phyloP scores from a whole-genome alignment of 1,139 yeast genomes.

The Kodamaea suecica region DNA sequence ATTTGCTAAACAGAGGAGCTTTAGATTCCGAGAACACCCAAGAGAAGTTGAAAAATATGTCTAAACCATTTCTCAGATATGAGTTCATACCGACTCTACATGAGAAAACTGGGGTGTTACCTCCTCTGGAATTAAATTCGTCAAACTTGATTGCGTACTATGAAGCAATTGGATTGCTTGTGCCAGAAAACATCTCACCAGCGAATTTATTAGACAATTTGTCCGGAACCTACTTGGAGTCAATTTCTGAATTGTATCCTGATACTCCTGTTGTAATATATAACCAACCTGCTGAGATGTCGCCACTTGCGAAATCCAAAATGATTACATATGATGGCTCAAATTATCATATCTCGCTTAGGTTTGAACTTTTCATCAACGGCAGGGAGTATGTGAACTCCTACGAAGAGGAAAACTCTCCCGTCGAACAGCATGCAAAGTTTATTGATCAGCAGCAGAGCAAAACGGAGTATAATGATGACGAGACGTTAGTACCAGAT shows the following conservation, averaged over 20 bases:
- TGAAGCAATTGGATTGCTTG: conserved; percentile 20
- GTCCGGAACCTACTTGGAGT: conserved; percentile 63
- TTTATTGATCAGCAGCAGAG: conserved; percentile 54
- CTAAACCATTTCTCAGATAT: conserved; percentile 30
- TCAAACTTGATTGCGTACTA: conserved; percentile 40
- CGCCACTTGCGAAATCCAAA: conserved; percentile 81
- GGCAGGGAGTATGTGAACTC: conserved; percentile 89
- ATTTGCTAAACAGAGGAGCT: conserved; percentile 10
- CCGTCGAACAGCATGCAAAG: conserved; percentile 61
- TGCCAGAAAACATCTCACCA: conserved; percentile 50
- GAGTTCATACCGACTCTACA: conserved; percentile 64
- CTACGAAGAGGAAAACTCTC: conserved; percentile 94
- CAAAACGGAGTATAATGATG: conserved; percentile 49
- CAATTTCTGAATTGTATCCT: conserved; percentile 38
- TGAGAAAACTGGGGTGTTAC: conserved; percentile 34
- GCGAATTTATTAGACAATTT: conserved; percentile 63
- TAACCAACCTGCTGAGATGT: conserved; percentile 80
- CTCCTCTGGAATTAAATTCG: conserved; percentile 41
- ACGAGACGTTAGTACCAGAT: conserved; percentile 71
- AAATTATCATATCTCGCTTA: conserved; percentile 48
- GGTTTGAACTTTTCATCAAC: conserved; percentile 81
- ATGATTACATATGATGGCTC: conserved; percentile 20
- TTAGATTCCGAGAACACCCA: neutral
- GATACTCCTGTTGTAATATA: conserved; percentile 66
- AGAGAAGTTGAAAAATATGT: conserved; percentile 15